Evolutionary conservation across 2,329 filamentous ascomycete species (phyloP), one percentile per base, ranked within the genome.

Genomic region (Aspergillus costaricaensis): DNA sequence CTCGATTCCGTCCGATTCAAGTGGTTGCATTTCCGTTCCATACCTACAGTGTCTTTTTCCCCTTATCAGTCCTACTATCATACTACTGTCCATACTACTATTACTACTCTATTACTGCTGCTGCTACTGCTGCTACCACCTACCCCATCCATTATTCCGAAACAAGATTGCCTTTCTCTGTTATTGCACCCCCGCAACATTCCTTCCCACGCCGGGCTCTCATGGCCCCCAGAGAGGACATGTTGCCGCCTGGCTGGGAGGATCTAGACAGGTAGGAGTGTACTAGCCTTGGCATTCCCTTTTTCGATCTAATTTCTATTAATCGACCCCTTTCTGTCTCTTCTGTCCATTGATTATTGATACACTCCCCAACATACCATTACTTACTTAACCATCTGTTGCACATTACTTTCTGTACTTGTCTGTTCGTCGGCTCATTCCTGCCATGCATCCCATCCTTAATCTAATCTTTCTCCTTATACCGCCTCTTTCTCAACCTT

Each of bases 221-320:
- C 62, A 77, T 77, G 75, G 74, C 71, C 72, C 74, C 74, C 61
- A 76, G 74, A 70, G 75, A 76, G 70, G 75, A 75, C 62, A 71
- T 72, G 72, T 68, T 77, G 68, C 74, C 74, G 64, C 73, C 74
- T 68, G 73, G 73, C 62, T 77, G 75, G 75, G 74, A 74, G 61
- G 70, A 76, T 67, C 68, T 76, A 65, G 74, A 77, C 67, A 77
- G 75, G 75, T 77, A 72, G 68, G 73, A 47, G 59, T 41, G 41
- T 39, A 30, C 25, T 30, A 27, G 59, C 64, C 62, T 68, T 68
- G 65, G 67, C 67, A 57, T 55, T 21, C 30, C 30, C 30, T 36
- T 36, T 36, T 36, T 30, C 27, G 27, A 36, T 36, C 30, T 30
- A 14, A 36, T 14, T 14, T 14, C 30, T 12, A 48, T 57, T 58